Conservation (phyloP, 306 rosid genomes). For the Fragaria iinumae region DNA sequence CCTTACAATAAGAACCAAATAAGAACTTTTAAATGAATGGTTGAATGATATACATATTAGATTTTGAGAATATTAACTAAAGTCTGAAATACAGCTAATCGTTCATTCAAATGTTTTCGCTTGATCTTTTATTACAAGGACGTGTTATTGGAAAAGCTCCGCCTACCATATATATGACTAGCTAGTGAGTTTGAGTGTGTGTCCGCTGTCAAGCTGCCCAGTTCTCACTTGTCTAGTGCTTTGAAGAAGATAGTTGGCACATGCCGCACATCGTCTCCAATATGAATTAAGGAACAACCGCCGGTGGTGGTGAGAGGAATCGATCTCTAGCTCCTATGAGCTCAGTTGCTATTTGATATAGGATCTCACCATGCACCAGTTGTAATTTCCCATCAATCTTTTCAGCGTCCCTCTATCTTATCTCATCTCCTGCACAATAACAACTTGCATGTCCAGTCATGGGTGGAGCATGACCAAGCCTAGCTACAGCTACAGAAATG, state of each 20-base stretch:
- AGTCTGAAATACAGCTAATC: no score
- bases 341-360: slow-evolving; percentile 6
- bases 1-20: no score
- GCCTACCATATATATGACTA: no score
- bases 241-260: neutral
- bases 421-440: slow-evolving; percentile 12
- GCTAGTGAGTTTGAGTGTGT: no score
- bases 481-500: neutral
- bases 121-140: no score
- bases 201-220: no score
- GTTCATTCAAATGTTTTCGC: no score
- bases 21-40: rapidly evolving
- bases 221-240: no score
- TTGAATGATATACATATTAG: no score
- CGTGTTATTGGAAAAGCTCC: no score
- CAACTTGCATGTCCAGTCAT: slow-evolving; percentile 28
- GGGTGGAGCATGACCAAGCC: slow-evolving; percentile 30
- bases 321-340: neutral
- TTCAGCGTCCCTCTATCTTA: slow-evolving; percentile 36
- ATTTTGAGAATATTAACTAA: no score
- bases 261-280: slow-evolving; percentile 13
- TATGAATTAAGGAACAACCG: slow-evolving; percentile 25
- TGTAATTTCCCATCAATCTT: slow-evolving; percentile 42
- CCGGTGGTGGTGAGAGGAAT: slow-evolving; percentile 11
- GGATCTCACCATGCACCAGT: slow-evolving; percentile 29